Percentiles rank a stretch among this genome's conserved stretches.
Conservation (phyloP, 148 eudicot species). For the Amaranthus hypochondriacus region DNA sequence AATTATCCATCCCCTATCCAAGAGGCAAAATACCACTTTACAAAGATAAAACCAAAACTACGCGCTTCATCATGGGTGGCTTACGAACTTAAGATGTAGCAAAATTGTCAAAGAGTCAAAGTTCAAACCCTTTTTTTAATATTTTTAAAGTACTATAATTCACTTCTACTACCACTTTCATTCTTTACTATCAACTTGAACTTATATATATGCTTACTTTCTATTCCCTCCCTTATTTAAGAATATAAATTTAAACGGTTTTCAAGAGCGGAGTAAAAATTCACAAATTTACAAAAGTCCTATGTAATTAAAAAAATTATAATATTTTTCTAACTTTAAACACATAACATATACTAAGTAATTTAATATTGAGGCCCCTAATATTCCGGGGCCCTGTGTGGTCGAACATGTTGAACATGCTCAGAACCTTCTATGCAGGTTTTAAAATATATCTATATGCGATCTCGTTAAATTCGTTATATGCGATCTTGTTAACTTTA, state of each 20-base stretch:
- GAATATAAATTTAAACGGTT: no score
- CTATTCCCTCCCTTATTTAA: no score
- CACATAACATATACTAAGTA: no score
- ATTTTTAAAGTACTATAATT: slow-evolving; percentile 6
- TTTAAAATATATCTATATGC: no score
- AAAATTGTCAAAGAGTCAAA: slow-evolving; percentile 60
- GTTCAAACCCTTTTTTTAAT: slow-evolving; percentile 29
- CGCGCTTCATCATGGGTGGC: slow-evolving; percentile 3
- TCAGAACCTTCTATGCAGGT: no score
- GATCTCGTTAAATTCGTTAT: no score
- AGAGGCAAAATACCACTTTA: slow-evolving; percentile 18
- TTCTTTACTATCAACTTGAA: slow-evolving; percentile 18
- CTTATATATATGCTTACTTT: background rate
- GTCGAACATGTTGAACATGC: no score
- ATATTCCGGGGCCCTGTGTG: no score
- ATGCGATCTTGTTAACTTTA: no score
- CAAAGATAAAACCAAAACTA: slow-evolving; percentile 5
- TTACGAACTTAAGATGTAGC: background rate
- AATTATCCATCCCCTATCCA: background rate
- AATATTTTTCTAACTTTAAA: background rate
- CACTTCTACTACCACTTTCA: slow-evolving; percentile 18
- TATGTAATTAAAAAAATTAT: background rate
- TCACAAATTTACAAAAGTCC: background rate
- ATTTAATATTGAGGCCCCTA: no score
- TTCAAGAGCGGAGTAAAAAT: background rate